phyloP scores from a whole-genome alignment of 2,329 filamentous ascomycete genomes.

The Talaromyces sp. region DNA sequence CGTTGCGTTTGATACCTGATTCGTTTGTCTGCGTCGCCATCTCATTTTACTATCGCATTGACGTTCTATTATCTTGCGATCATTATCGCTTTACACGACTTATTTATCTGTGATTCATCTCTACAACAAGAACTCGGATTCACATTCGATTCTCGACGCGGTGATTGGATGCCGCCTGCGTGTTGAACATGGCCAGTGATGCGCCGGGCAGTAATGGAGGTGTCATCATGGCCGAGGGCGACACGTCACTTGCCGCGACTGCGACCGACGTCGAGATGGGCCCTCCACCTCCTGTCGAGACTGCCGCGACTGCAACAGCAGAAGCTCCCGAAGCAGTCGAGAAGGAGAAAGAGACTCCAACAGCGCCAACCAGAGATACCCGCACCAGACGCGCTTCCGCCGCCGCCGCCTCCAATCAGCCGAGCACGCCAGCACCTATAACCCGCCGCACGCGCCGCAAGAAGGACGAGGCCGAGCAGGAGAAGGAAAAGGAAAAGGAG shows the following conservation, averaged over 20 bases:
- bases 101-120: background rate
- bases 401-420: slow-evolving; percentile 15
- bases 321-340: background rate
- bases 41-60: background rate
- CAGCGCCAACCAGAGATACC: slow-evolving; percentile 19
- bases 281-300: background rate
- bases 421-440: slow-evolving; percentile 12
- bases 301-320: slow-evolving; percentile 15
- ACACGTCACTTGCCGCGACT: background rate
- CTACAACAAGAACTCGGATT: background rate
- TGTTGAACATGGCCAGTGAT: slow-evolving; percentile 25
- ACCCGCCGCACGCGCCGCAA: slow-evolving; percentile 34
- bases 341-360: slow-evolving; percentile 7
- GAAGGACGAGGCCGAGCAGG: slow-evolving; percentile 27
- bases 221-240: slow-evolving; percentile 16
- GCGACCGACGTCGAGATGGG: slow-evolving; percentile 9
- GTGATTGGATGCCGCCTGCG: background rate
- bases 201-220: slow-evolving; percentile 19
- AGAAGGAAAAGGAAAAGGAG: slow-evolving; percentile 22
- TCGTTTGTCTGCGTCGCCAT: background rate
- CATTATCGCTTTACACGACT: background rate
- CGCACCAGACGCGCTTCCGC: slow-evolving; percentile 28
- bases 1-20: background rate
- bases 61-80: background rate
- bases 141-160: background rate